Percentiles rank a stretch among this genome's conserved stretches.
Conservation (phyloP, 805 yeast species). For the Metschnikowia baotianmanensis region DNA sequence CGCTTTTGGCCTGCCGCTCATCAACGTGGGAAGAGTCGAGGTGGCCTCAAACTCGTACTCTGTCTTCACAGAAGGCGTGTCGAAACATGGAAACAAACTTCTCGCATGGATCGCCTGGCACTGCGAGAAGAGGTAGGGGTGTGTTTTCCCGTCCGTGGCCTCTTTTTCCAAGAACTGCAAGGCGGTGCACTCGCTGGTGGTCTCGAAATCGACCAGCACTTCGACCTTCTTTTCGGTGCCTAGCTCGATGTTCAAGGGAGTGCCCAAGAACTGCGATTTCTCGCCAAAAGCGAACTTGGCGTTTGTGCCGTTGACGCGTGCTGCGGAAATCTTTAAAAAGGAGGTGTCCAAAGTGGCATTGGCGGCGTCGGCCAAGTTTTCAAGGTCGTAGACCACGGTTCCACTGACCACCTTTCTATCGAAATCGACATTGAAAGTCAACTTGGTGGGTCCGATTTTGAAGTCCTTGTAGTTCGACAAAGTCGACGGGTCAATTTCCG, state of each 20-base stretch:
- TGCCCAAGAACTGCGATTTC: constrained; percentile 57
- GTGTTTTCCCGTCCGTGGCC: constrained; percentile 68
- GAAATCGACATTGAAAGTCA: constrained; percentile 58
- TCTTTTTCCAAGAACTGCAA: constrained; percentile 78
- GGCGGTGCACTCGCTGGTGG: constrained; percentile 78
- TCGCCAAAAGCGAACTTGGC: constrained; percentile 35
- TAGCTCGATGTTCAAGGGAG: constrained; percentile 43
- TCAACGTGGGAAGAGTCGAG: constrained; percentile 67
- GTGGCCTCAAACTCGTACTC: constrained; percentile 55
- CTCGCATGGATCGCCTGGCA: constrained; percentile 92
- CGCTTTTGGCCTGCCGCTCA: constrained; percentile 57
- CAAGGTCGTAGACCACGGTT: constrained; percentile 47
- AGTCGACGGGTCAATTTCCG: constrained; percentile 64
- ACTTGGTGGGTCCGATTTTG: constrained; percentile 47
- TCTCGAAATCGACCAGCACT: constrained; percentile 53
- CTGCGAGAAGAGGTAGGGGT: constrained; percentile 80
- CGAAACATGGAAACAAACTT: constrained; percentile 84
- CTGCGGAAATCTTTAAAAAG: constrained; percentile 46
- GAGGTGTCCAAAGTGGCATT: constrained; percentile 69
- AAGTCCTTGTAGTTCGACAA: constrained; percentile 66
- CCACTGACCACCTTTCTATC: constrained; percentile 53
- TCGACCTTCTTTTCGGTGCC: constrained; percentile 16
- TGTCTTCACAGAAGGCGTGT: constrained; percentile 82
- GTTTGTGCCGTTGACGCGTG: constrained; percentile 40
- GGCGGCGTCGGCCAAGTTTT: constrained; percentile 22